phyloP scores from a whole-genome alignment of 1,139 yeast genomes.

The Pichia sp. region DNA sequence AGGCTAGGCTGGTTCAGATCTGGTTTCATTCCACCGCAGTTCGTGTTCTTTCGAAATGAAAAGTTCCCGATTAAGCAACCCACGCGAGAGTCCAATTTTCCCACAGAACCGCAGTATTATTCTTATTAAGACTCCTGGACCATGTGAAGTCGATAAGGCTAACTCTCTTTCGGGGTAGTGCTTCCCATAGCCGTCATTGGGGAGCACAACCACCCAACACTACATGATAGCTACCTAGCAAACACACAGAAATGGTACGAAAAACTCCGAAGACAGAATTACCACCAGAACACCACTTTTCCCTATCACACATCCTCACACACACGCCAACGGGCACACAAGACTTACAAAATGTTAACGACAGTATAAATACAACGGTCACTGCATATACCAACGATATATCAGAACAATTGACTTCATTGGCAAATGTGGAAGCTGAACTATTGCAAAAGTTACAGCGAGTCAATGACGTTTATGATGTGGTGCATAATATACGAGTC shows the following conservation, averaged over 20 bases:
- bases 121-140: no score
- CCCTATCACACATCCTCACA: slow-evolving; percentile 15
- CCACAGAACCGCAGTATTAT: no score
- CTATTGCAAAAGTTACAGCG: slow-evolving; percentile 8
- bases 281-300: slow-evolving; percentile 15
- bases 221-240: no score
- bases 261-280: slow-evolving; percentile 7
- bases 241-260: slow-evolving; percentile 1
- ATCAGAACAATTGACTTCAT: slow-evolving; percentile 14
- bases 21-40: no score
- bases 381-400: slow-evolving; percentile 14
- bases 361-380: slow-evolving; percentile 9
- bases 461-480: slow-evolving; percentile 12
- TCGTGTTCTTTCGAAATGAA: no score
- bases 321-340: slow-evolving; percentile 3
- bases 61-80: no score
- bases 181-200: no score
- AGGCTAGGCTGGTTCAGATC: no score
- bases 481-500: slow-evolving; percentile 11
- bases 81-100: no score
- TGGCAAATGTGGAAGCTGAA: slow-evolving; percentile 12
- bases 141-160: neutral
- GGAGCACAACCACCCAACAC: no score
- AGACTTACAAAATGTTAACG: slow-evolving; percentile 11
- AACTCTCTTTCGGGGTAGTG: no score